Evolutionary conservation across 1,284 basidiomycete genomes (phyloP).

Genomic region (Apiotrichum veenhuisii): DNA sequence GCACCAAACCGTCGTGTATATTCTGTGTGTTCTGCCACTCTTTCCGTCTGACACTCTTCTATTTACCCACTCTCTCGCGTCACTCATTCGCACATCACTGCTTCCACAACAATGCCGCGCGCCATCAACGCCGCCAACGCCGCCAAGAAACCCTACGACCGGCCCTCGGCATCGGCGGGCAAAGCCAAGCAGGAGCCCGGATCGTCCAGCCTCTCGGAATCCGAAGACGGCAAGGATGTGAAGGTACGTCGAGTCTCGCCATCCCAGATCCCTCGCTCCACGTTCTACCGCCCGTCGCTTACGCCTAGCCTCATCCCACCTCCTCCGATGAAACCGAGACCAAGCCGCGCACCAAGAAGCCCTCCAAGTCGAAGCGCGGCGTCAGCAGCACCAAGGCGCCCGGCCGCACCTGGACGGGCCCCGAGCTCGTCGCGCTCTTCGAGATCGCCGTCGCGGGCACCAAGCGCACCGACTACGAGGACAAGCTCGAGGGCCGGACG

Average conservation of each 20-base stretch:
- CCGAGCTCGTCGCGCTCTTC: slow-evolving; percentile 2
- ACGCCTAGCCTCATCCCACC: too few species aligned
- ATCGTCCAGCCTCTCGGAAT: too few species aligned
- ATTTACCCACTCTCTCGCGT: too few species aligned
- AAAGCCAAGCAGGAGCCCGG: too few species aligned
- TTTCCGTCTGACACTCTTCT: background rate
- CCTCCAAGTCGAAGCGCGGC: background rate
- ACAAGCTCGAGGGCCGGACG: background rate
- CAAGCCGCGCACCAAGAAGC: background rate
- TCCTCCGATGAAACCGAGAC: too few species aligned
- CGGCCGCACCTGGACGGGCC: background rate
- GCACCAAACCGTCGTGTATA: background rate
- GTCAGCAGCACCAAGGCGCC: background rate
- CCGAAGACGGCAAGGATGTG: too few species aligned
- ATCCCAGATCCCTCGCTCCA: too few species aligned
- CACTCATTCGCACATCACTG: too few species aligned
- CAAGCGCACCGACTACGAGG: background rate
- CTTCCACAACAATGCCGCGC: background rate
- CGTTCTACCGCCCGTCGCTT: too few species aligned
- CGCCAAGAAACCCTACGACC: background rate
- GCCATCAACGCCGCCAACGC: background rate
- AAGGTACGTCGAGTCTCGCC: too few species aligned
- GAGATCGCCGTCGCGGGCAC: background rate
- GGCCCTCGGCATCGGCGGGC: too few species aligned
- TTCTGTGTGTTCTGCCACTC: too few species aligned